phyloP scores from a whole-genome alignment of 2,329 filamentous ascomycete genomes.

The Penicillium sp. region DNA sequence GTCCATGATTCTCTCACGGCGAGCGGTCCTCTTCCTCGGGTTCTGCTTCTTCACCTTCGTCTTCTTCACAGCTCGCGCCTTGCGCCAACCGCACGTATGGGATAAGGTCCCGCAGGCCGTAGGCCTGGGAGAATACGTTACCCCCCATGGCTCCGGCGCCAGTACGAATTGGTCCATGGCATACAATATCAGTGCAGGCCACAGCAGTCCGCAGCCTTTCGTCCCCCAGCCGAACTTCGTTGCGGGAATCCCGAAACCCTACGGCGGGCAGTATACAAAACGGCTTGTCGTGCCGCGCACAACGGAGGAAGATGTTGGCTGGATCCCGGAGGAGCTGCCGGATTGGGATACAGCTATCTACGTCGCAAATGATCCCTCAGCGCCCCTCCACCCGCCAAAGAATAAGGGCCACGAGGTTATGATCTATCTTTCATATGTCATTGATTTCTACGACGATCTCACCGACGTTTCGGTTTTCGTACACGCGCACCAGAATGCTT shows the following conservation, averaged over 20 bases:
- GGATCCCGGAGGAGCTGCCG: slow-evolving; percentile 59
- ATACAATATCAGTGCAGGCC: slow-evolving; percentile 23
- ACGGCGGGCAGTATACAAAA: slow-evolving; percentile 57
- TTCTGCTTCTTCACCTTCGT: slow-evolving; percentile 37
- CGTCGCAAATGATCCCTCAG: slow-evolving; percentile 56
- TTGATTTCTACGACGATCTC: slow-evolving; percentile 64
- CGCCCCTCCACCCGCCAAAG: slow-evolving; percentile 56
- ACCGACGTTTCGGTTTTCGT: slow-evolving; percentile 65
- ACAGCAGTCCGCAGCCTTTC: slow-evolving; percentile 17
- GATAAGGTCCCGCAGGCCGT: slow-evolving; percentile 39
- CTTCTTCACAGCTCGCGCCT: slow-evolving; percentile 32
- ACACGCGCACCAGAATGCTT: slow-evolving; percentile 60
- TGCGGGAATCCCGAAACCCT: slow-evolving; percentile 46
- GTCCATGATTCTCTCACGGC: slow-evolving; percentile 40
- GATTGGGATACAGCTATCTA: slow-evolving; percentile 56
- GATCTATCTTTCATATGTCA: slow-evolving; percentile 65
- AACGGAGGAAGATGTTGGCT: slow-evolving; percentile 56
- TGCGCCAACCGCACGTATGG: slow-evolving; percentile 37
- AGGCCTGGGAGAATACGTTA: slow-evolving; percentile 41
- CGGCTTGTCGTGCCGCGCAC: slow-evolving; percentile 59
- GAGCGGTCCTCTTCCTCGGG: slow-evolving; percentile 36
- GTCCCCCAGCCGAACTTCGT: slow-evolving; percentile 38
- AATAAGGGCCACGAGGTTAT: slow-evolving; percentile 68
- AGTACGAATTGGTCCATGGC: slow-evolving; percentile 10
- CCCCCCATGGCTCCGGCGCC: slow-evolving; percentile 12